phyloP scores from a whole-genome alignment of 805 yeast genomes.

The Metschnikowia kofuensis region DNA sequence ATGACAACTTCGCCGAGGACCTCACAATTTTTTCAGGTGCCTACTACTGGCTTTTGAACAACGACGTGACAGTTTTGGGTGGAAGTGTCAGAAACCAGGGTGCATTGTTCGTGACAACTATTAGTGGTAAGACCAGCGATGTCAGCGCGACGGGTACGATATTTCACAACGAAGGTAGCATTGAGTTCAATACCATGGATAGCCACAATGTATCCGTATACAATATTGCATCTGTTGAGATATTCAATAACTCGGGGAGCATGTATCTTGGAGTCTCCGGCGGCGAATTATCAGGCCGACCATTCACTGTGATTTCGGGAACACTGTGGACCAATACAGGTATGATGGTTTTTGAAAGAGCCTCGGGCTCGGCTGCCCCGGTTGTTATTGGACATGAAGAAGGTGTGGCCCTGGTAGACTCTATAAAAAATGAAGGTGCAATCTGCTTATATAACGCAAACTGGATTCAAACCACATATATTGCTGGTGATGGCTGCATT shows the following conservation, averaged over 20 bases:
- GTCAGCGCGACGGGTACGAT: neutral
- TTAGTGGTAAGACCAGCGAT: neutral
- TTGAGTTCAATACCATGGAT: constrained; percentile 22
- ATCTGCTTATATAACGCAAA: constrained; percentile 24
- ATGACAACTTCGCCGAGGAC: neutral
- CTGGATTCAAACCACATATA: constrained; percentile 22
- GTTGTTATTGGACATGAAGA: neutral
- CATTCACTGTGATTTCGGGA: constrained; percentile 4
- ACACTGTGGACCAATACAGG: constrained; percentile 6
- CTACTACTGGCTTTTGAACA: constrained; percentile 7
- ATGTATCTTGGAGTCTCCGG: constrained; percentile 21
- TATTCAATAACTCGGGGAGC: constrained; percentile 23
- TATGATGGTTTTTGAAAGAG: constrained; percentile 3
- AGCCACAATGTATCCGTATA: constrained; percentile 18
- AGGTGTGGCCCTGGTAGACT: neutral
- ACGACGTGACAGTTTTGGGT: neutral
- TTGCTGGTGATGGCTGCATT: constrained; percentile 27
- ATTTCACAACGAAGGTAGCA: constrained; percentile 16
- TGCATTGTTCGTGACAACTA: constrained; percentile 3
- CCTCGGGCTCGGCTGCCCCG: neutral
- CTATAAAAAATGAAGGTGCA: constrained; percentile 25
- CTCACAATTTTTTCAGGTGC: constrained; percentile 1
- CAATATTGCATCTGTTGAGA: constrained; percentile 9
- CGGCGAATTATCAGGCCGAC: constrained; percentile 11
- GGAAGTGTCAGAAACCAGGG: constrained; percentile 8